Base-by-base conservation (phyloP, 352 stramenopile species). In the Globisporangium emineosum region DNA sequence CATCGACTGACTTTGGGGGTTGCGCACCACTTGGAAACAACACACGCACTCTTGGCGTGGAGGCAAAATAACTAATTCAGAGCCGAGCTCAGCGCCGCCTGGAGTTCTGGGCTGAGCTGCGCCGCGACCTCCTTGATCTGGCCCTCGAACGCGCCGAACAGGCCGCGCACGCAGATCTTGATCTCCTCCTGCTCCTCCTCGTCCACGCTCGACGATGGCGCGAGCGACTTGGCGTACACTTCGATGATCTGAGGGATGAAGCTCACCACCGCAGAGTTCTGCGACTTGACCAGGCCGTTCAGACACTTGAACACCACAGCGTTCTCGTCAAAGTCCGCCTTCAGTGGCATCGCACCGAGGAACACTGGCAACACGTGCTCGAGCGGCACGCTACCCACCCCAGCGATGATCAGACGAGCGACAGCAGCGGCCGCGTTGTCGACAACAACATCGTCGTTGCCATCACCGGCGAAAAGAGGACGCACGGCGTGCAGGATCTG, bases 321-420 rank as follows among this genome's bases (percentile, higher is more conserved):
- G 69, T 96, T 98, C 79, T 99, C 97, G 61, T 96, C 94, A 73
- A 97, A 96, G 79, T 99, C 97, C 55, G 83, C 94, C 80, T 98
- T 98, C 55, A 99, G 79, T 25, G 97, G 97, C 51, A 99, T 73
- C 35, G 83, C 81, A 55, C 85, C 80, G 21, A 99, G 79, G 47
- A 99, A 81, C 57, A 98, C 93, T 10, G 96, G 96, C 53, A 99
- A 71, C 57, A 99, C 94, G 63, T 97, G 86, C 57, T 90, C 82
- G 53, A 98, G 75, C 27, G 96, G 97, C 49, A 98, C 77, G 49
- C 82, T 81, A 15, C 66, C 75, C 19, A 82, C 82, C 32, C 73
- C 71, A 35, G 86, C 77, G 64, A 96, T 91, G 66, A 98, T 98
- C 90, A 99, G 97, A 37, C 94, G 89, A 40, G 89, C 89, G 9